phyloP scores from a whole-genome alignment of 1,139 yeast genomes.

The Meyerozyma athensensis region DNA sequence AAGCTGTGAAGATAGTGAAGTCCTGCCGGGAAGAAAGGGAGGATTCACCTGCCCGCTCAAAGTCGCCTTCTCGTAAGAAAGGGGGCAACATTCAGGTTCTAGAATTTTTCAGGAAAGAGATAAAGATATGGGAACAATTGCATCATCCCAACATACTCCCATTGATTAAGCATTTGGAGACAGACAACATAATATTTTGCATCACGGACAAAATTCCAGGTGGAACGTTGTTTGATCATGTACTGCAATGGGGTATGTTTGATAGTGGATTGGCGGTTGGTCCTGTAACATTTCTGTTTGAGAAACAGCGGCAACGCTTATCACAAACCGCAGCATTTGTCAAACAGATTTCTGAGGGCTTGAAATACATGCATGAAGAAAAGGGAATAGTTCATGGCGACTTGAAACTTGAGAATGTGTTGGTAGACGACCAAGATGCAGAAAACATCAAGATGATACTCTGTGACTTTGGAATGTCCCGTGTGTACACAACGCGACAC shows the following conservation, averaged over 20 bases:
- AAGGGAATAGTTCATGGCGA: slow-evolving; percentile 83
- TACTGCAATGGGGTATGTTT: slow-evolving; percentile 58
- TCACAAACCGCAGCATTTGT: slow-evolving; percentile 27
- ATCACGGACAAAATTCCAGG: slow-evolving; percentile 68
- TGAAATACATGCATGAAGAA: slow-evolving; percentile 64
- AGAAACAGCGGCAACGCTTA: slow-evolving; percentile 22
- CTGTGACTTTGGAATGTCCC: slow-evolving; percentile 88
- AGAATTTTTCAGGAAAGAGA: slow-evolving; percentile 63
- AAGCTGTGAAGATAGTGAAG: slow-evolving; percentile 77
- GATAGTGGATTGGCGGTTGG: slow-evolving; percentile 26
- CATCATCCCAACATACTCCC: slow-evolving; percentile 64
- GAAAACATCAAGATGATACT: slow-evolving; percentile 37
- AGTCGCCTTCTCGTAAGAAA: slow-evolving; percentile 8
- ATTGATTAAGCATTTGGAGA: slow-evolving; percentile 57
- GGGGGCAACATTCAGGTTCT: slow-evolving; percentile 28
- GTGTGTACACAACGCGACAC: slow-evolving; percentile 29
- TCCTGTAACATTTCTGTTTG: slow-evolving; percentile 28
- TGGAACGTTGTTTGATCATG: slow-evolving; percentile 80
- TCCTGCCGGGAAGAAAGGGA: slow-evolving; percentile 36
- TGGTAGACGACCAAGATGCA: slow-evolving; percentile 42
- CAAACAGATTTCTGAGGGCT: slow-evolving; percentile 55
- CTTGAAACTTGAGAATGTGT: slow-evolving; percentile 79
- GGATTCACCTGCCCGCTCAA: slow-evolving; percentile 7
- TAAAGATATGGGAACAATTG: slow-evolving; percentile 67
- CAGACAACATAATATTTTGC: slow-evolving; percentile 63